These are phyloP conservation scores for Sphagnum tenellum DNA, from an alignment of 225 moss, liverwort and hornwort species.

Conservation along the genomic window DNA sequence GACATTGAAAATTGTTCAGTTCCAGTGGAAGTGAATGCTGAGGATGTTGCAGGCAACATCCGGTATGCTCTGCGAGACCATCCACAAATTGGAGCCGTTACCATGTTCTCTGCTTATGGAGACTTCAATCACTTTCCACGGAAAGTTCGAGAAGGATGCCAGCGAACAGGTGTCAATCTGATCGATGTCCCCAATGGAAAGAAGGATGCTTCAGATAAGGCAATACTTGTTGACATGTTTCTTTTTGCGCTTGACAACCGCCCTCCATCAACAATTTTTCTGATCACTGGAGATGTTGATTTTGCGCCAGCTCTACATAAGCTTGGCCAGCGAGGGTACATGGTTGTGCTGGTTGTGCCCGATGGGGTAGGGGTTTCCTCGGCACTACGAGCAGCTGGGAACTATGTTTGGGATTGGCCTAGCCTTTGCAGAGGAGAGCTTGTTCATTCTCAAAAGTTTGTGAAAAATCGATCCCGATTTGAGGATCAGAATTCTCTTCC, in stretches of 20 bases:
- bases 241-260: constrained; percentile 85
- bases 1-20: constrained; percentile 99
- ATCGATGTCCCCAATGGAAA: constrained; percentile 93
- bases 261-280: constrained; percentile 79
- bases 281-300: constrained; percentile 92
- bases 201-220: constrained; percentile 95
- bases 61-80: constrained; percentile 71
- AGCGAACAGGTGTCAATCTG: constrained; percentile 87
- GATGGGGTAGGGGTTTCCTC: constrained; percentile 72
- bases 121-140: constrained; percentile 81
- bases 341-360: constrained; percentile 75
- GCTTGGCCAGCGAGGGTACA: constrained; percentile 80
- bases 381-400: constrained; percentile 68
- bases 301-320: constrained; percentile 92
- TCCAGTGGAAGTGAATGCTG: constrained; percentile 80
- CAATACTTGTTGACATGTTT: constrained; percentile 91
- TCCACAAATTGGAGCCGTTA: constrained; percentile 74
- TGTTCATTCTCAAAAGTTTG: constrained; percentile 19
- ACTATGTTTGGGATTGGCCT: constrained; percentile 87
- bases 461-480: constrained; percentile 16
- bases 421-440: constrained; percentile 59
- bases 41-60: constrained; percentile 86
- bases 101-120: constrained; percentile 90
- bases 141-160: constrained; percentile 91
- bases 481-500: constrained; percentile 28